These are phyloP conservation scores for Quercus bicolor DNA, from an alignment of 306 rosid genomes.

Conservation along the genomic window DNA sequence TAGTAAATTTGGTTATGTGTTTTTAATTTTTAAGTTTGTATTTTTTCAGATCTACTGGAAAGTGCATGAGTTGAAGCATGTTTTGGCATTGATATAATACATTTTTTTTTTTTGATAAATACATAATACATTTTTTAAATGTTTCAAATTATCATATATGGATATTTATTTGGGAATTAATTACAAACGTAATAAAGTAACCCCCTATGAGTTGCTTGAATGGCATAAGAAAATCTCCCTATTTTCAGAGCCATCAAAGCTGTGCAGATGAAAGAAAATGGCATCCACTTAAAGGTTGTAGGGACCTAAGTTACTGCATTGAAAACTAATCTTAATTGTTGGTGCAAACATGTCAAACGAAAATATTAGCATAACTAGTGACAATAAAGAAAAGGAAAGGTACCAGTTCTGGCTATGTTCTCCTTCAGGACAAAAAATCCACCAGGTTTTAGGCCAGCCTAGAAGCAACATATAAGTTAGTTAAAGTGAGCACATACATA, in stretches of 20 bases:
- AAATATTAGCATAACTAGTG: constrained; percentile 12
- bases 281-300: neutral
- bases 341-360: constrained; percentile 15
- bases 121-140: neutral
- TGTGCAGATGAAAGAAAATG: neutral
- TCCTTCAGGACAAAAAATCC: constrained; percentile 87
- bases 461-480: constrained; percentile 26
- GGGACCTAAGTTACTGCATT: neutral
- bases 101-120: neutral
- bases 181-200: neutral
- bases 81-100: neutral
- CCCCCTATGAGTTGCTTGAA: neutral
- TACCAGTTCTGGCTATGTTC: constrained; percentile 87
- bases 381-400: constrained; percentile 6
- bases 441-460: constrained; percentile 89
- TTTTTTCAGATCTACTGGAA: neutral
- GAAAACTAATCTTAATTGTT: neutral
- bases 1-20: neutral
- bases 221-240: neutral
- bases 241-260: neutral
- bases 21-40: neutral
- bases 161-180: neutral
- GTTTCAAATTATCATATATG: neutral
- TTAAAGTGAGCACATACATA: constrained; percentile 1
- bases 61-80: neutral